Base-by-base conservation (phyloP, 371 early-diverging fungal genomes). In the Syncephalastrum sp. region DNA sequence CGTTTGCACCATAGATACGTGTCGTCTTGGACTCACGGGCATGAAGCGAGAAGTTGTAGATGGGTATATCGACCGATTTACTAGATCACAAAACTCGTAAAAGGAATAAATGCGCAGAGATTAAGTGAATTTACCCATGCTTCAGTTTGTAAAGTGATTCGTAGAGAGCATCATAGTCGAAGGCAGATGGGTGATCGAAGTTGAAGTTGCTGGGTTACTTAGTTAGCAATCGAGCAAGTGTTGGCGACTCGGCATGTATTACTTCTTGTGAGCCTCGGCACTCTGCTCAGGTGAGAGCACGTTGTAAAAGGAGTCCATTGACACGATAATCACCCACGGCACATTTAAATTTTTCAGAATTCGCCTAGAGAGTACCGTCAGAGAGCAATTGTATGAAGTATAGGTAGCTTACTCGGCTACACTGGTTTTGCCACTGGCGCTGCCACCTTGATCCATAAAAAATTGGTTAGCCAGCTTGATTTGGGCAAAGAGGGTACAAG, bases 231-330 rank as follows among this genome's bases (percentile, higher is more conserved):
- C 38, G 38, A 10, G 2, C 5, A 10, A 10, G 27, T 12, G 38
- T 33, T 33, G 38, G 38, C 8, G 38, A 33, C 10, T 12, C 10
- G 38, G 38, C 10, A 2, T 33, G 38, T 10, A 63, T 63, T 84
- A 88, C 89, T 87, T 92, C 49, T 78, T 73, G 50, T 82, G 77
- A 4, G 90, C 90, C 65, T 74, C 68, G 53, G 69, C 75, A 53
- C 80, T 81, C 61, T 94, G 83, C 58, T 93, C 93, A 6, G 85
- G 84, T 12, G 79, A 85, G 60, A 97, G 74, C 13, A 82, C 74
- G 60, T 90, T 93, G 79, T 97, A 97, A 68, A 94, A 97, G 4
- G 93, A 91, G 74, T 96, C 97, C 96, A 95, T 95, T 42, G 90
- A 92, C 27, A 96, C 54, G 38, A 96, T 82, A 4, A 92, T 89